Evolutionary conservation across 345 rosid species (phyloP), one percentile per base, ranked within the genome.

Genomic region (Excoecaria agallocha): DNA sequence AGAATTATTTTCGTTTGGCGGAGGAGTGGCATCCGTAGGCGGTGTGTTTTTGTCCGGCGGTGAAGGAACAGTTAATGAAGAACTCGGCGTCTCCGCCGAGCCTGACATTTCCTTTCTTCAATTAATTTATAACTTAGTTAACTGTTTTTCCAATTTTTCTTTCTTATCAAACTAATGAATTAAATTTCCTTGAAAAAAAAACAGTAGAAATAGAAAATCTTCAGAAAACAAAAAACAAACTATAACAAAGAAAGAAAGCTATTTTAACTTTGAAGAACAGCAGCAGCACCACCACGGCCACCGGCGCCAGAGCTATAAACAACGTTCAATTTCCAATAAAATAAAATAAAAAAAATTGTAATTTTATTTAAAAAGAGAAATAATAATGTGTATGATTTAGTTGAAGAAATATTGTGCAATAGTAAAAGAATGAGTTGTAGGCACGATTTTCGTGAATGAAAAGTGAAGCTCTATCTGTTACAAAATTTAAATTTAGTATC

Each of bases 61-160:
- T 11, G 50, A 35, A 24, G 79, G 69, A 49, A 30, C 30, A 30
- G 16, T 25, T n/a, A 12, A 11, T 30, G 85, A 77, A 79, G 86
- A 66, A 78, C 74, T 51, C 65, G 87, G 85, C 57, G 82, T 45
- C 38, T 22, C 80, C 57, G 82, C 87, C 69, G 85, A 84, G 79
- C 75, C 68, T 71, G 88, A 80, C 91, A 86, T 88, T 74, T 20
- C 46, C 66, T 46, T 68, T 17, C 24, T 39, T 46, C 41, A 19
- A 1, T 4, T 39, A n/a, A n/a, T n/a, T n/a, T n/a, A n/a, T 6
- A 54, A 17, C 24, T 22, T 3, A 2, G 19, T 51, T 45, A 8
- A 8, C 13, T 35, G 55, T 43, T 37, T 5, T 11, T 37, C 30
- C 30, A 30, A 30, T 30, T 43, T 43, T 43, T 43, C 10, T 43